Base-by-base conservation (phyloP, 106 monocot genomes). In the Amphibolis antarctica region DNA sequence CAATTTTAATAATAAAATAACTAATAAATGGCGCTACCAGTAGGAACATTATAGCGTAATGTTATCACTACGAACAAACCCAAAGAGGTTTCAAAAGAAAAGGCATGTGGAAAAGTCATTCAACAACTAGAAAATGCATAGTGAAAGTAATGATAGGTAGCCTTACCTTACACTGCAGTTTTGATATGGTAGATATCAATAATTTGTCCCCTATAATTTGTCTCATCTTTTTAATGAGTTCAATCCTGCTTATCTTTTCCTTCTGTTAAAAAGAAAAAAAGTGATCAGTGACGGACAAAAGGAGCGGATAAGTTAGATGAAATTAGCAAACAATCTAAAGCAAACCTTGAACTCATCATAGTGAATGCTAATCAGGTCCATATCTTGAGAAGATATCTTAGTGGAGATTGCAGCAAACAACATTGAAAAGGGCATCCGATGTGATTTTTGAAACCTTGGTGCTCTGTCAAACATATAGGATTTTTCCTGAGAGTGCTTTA, bases 341-440 rank as follows among this genome's bases (percentile, higher is more conserved):
- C 65, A 53, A 22, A 93, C 93, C 88, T 93, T 93, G 75, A 85
- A 93, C 27, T 85, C 79, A 28, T 85, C 93, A 72, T 93, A 93
- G 31, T 88, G 69, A 55, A 61, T 56, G 54, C 81, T 83, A 59
- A 88, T 74, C 46, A 79, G 67, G 55, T 93, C 81, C 93, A 93
- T 86, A 46, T 88, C 83, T 45, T 83, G 66, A 42, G 85, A 26
- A 49, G 85, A 66, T 59, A 93, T 77, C 77, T 88, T 93, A 21
- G 85, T 79, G 25, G 93, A 88, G 67, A 93, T 85, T 51, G 88
- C 80, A 60, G 93, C 88, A 77, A 93, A 88, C 59, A 93, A 62
- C 88, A 93, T 85, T n/a, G 88, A 88, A 43, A 93, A 93, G 1
- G 93, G 93, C 93, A 93, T 88, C 93, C 93, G 88, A 3, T 88